Percentiles rank a stretch among this genome's conserved stretches.
These are phyloP conservation scores for Dillenia turbinata DNA, from an alignment of 164 flowering plant species.

Conservation along the genomic window DNA sequence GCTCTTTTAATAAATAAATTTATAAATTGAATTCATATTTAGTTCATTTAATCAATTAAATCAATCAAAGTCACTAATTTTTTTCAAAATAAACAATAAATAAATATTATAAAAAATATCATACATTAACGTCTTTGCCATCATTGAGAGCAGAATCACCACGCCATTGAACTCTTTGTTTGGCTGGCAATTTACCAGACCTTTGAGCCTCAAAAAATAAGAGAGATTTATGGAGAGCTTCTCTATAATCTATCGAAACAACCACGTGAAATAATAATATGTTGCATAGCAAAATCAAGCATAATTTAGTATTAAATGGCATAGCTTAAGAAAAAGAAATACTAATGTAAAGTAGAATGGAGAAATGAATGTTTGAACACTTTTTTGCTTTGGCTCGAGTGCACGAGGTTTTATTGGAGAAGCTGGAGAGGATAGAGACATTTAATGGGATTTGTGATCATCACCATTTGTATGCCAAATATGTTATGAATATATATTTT, in stretches of 20 bases:
- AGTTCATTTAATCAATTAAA: not conserved
- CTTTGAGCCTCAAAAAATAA: constrained; percentile 45
- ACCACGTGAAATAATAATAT: constrained; percentile 9
- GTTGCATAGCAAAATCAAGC: constrained; percentile 3
- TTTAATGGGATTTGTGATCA: too few relatives aligned
- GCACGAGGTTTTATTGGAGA: too few relatives aligned
- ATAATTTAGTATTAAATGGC: constrained; percentile 1
- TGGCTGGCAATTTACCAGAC: constrained; percentile 35
- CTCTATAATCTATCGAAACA: constrained; percentile 22
- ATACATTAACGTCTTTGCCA: constrained; percentile 28
- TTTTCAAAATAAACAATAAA: not conserved
- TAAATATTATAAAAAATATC: not conserved
- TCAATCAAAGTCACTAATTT: not conserved
- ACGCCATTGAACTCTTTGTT: constrained; percentile 44
- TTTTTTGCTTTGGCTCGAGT: too few relatives aligned
- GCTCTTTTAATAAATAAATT: not conserved
- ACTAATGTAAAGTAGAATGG: not conserved
- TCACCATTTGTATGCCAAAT: too few relatives aligned
- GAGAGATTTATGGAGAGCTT: constrained; percentile 35
- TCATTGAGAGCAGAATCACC: constrained; percentile 41
- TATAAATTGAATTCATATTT: too few relatives aligned
- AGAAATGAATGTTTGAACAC: not conserved
- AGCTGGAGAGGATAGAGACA: too few relatives aligned
- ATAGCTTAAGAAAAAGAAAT: not conserved
- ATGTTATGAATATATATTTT: too few relatives aligned